Evolutionary conservation across 2,329 filamentous ascomycete species (phyloP).

Genomic region (Colletotrichum acutatum): DNA sequence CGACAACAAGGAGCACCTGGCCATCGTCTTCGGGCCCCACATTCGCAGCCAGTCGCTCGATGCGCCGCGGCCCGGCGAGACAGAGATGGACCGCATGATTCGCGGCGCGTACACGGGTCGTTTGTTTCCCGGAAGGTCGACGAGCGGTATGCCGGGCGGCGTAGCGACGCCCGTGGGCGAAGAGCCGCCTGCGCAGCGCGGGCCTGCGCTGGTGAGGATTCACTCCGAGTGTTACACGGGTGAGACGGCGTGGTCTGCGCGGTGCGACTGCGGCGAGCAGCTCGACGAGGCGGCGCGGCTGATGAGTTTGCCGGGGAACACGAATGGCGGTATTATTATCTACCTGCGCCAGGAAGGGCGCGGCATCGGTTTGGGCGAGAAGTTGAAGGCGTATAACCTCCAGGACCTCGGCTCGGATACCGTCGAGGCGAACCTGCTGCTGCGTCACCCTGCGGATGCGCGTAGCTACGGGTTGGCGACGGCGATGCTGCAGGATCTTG

Average conservation of each 20-base stretch:
- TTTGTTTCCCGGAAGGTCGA: constrained; percentile 85
- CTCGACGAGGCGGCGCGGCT: constrained; percentile 94
- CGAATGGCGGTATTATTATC: constrained; percentile 83
- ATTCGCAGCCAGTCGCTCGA: constrained; percentile 83
- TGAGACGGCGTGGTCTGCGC: constrained; percentile 97
- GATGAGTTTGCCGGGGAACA: constrained; percentile 78
- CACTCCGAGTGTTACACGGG: constrained; percentile 99
- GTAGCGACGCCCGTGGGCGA: constrained; percentile 39
- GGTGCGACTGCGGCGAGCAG: constrained; percentile 98
- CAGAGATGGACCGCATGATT: constrained; percentile 91
- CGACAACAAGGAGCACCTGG: constrained; percentile 95
- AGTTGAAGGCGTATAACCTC: constrained; percentile 97
- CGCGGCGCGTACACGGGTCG: constrained; percentile 91
- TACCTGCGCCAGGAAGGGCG: constrained; percentile 96
- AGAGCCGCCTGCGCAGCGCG: constrained; percentile 33
- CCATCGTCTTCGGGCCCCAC: constrained; percentile 92
- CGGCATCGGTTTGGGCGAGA: constrained; percentile 93
- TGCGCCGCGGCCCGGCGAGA: constrained; percentile 78
- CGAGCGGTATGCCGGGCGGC: constrained; percentile 69
- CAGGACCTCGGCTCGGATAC: constrained; percentile 98
- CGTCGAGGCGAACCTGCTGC: constrained; percentile 91
- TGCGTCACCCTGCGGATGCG: constrained; percentile 94
- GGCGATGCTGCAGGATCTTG: constrained; percentile 90
- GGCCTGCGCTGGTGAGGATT: constrained; percentile 85
- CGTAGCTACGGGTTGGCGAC: constrained; percentile 96